A percentile compares a stretch with the other conserved stretches of the same genome.
Evolutionary conservation across 2,329 filamentous ascomycete species (phyloP).

Genomic region (Penicillium sp.): DNA sequence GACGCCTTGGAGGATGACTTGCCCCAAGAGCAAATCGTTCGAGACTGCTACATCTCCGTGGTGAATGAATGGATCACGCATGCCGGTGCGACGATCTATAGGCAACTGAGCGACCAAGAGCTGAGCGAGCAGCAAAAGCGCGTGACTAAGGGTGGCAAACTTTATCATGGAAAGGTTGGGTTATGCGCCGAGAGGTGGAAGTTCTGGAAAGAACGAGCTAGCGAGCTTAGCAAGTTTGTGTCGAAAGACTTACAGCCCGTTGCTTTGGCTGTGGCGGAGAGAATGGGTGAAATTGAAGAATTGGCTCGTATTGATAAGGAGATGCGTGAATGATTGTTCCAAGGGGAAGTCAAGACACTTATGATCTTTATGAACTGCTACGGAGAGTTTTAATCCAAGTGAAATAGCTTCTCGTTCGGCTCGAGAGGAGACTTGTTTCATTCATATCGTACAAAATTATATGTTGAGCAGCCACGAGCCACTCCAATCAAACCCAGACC

Average conservation of each 20-base stretch:
- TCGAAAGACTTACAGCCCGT: neutral
- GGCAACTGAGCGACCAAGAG: neutral
- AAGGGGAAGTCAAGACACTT: no score
- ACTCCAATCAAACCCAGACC: slow-evolving; percentile 30
- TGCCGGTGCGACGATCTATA: neutral
- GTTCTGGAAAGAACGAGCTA: neutral
- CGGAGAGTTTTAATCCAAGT: neutral
- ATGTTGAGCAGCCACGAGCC: slow-evolving; percentile 28
- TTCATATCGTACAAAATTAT: slow-evolving; percentile 3
- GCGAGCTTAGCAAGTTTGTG: neutral
- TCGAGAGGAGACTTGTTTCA: neutral
- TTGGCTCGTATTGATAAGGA: neutral
- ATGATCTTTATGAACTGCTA: neutral
- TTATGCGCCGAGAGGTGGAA: neutral
- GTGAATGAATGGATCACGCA: slow-evolving; percentile 3
- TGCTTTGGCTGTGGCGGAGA: neutral
- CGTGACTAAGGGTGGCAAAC: neutral
- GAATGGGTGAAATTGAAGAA: slow-evolving; percentile 1
- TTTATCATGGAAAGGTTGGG: neutral
- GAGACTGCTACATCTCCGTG: slow-evolving; percentile 3
- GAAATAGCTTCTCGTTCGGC: neutral
- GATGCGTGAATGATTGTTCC: neutral
- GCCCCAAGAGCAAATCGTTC: slow-evolving; percentile 2
- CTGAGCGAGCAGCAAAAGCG: slow-evolving; percentile 4
- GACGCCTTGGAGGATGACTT: neutral